Conservation (phyloP, 345 rosid genomes). For the Cardamine resedifolia region DNA sequence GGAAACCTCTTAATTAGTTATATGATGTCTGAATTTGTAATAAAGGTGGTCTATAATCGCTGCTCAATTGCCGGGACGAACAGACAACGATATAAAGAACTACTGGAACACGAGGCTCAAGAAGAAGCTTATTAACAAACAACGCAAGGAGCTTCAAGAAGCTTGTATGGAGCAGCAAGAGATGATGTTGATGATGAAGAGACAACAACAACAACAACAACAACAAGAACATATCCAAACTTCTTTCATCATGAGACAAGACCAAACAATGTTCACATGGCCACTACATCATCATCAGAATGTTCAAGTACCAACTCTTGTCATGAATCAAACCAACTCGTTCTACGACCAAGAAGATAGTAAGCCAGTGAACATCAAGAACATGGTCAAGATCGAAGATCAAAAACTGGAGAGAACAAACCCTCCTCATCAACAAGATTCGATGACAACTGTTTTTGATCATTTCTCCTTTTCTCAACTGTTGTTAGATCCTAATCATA, state of each 20-base stretch:
- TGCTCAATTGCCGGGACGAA: conserved; percentile 74
- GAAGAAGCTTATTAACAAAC: conserved; percentile 66
- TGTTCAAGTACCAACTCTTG: conserved; percentile 20
- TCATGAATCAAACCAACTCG: conserved; percentile 22
- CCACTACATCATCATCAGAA: conserved; percentile 28
- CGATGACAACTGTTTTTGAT: conserved; percentile 17
- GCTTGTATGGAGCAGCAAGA: conserved; percentile 45
- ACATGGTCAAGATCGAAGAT: conserved; percentile 32
- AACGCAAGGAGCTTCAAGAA: conserved; percentile 48
- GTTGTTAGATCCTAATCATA: conserved; percentile 20
- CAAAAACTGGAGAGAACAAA: conserved; percentile 17
- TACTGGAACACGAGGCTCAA: conserved; percentile 81
- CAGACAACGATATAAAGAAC: conserved; percentile 76
- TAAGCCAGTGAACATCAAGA: conserved; percentile 16
- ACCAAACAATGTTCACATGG: conserved; percentile 38
- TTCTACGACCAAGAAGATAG: not conserved
- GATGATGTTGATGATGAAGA: conserved; percentile 42
- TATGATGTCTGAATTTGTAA: not conserved
- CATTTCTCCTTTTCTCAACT: conserved; percentile 27
- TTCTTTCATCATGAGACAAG: conserved; percentile 22
- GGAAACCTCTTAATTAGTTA: not conserved
- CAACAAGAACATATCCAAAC: too few relatives aligned
- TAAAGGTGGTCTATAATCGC: conserved; percentile 80
- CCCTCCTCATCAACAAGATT: conserved; percentile 1
- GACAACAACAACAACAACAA: conserved; percentile 31